phyloP scores from a whole-genome alignment of 2,329 filamentous ascomycete genomes.

The Aspergillus vadensis region DNA sequence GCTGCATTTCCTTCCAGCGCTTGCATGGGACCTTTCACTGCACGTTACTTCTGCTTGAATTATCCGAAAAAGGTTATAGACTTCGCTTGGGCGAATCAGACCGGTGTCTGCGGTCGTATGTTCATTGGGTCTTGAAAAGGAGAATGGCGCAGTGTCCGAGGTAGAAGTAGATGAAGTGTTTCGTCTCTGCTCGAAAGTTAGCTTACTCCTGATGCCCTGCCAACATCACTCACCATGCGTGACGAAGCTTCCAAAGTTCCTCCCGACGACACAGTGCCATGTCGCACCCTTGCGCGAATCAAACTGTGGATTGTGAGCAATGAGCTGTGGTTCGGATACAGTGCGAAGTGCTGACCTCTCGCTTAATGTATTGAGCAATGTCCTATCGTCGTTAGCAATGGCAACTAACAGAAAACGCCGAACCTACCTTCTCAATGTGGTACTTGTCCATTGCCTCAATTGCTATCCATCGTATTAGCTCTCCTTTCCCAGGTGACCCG shows the following conservation, averaged over 20 bases:
- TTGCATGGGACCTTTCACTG: background rate
- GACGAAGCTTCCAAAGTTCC: constrained; percentile 98
- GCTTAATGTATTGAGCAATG: constrained; percentile 94
- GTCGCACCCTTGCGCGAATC: constrained; percentile 96
- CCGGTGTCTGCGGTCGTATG: background rate
- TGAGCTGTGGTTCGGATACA: constrained; percentile 20
- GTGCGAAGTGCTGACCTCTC: constrained; percentile 63
- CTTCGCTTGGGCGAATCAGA: background rate
- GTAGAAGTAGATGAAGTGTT: constrained; percentile 99
- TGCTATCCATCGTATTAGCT: constrained; percentile 51
- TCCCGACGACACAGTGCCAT: constrained; percentile 98
- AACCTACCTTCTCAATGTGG: constrained; percentile 68
- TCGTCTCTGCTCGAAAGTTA: constrained; percentile 70
- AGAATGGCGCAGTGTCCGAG: constrained; percentile 97
- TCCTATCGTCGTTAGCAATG: constrained; percentile 58
- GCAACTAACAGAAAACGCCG: background rate
- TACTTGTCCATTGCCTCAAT: constrained; percentile 72
- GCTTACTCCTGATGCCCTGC: background rate
- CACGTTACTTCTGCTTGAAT: constrained; percentile 4
- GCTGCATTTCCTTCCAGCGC: background rate
- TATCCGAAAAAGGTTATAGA: constrained; percentile 9
- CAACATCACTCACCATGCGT: constrained; percentile 73
- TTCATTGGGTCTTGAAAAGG: constrained; percentile 95
- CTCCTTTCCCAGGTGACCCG: background rate
- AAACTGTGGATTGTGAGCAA: constrained; percentile 63